Evolutionary conservation across 2,329 filamentous ascomycete genomes (phyloP).

Genomic region (Apiospora saccharicola): DNA sequence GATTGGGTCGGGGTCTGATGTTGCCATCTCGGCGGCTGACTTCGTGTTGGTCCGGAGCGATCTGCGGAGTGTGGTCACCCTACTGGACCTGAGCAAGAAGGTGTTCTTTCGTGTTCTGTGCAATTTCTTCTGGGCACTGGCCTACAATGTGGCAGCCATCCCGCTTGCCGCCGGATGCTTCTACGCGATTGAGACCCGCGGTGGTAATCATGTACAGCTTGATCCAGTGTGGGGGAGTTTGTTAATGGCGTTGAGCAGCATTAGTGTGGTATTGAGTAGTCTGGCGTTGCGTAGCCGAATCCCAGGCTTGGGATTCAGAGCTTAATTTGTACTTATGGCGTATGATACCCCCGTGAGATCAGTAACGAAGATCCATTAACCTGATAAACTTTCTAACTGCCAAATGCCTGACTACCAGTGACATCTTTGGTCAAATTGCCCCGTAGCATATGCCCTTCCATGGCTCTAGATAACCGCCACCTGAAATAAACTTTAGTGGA

Average conservation of each 20-base stretch:
- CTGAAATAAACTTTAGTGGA: background rate
- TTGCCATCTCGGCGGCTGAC: slow-evolving; percentile 80
- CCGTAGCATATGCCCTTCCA: background rate
- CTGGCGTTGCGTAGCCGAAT: slow-evolving; percentile 60
- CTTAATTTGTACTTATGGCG: background rate
- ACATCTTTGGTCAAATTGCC: background rate
- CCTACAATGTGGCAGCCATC: slow-evolving; percentile 82
- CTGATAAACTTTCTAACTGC: background rate
- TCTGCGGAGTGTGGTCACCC: slow-evolving; percentile 73
- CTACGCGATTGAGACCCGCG: slow-evolving; percentile 60
- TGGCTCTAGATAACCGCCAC: background rate
- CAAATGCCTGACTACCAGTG: background rate
- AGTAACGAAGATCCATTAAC: no score
- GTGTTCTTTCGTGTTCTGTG: slow-evolving; percentile 82
- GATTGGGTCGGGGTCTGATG: slow-evolving; percentile 83
- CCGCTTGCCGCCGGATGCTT: slow-evolving; percentile 83
- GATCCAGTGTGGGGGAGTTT: slow-evolving; percentile 87
- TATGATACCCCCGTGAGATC: background rate
- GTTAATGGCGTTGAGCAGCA: slow-evolving; percentile 91
- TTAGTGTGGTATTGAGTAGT: slow-evolving; percentile 87
- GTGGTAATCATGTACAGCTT: slow-evolving; percentile 68
- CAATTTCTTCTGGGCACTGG: slow-evolving; percentile 85
- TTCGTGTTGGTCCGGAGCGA: slow-evolving; percentile 83
- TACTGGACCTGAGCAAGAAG: slow-evolving; percentile 73
- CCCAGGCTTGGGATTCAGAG: background rate